phyloP scores from a whole-genome alignment of 2,329 filamentous ascomycete genomes.

The Massarina eburnea region DNA sequence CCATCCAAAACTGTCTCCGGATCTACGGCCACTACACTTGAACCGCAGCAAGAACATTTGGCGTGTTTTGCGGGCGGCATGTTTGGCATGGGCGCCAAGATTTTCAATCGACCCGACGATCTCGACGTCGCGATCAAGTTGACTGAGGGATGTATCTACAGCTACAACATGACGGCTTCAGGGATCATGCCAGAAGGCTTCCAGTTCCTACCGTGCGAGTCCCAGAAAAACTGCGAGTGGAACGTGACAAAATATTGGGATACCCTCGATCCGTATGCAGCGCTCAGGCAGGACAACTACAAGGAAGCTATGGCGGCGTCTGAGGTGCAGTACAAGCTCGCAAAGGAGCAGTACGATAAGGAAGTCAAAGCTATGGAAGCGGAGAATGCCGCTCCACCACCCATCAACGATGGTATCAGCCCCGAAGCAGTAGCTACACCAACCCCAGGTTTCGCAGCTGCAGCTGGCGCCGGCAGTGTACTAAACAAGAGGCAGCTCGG shows the following conservation, averaged over 20 bases:
- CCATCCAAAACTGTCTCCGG: constrained; percentile 28
- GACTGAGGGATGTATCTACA: constrained; percentile 65
- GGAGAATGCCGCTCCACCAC: constrained; percentile 14
- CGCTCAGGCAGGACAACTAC: constrained; percentile 28
- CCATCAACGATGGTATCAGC: not conserved
- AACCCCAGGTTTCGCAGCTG: too few species aligned
- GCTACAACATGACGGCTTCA: constrained; percentile 58
- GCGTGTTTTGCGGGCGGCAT: constrained; percentile 72
- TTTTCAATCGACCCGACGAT: constrained; percentile 59
- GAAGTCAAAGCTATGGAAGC: constrained; percentile 28
- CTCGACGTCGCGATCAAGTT: constrained; percentile 60
- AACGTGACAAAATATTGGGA: constrained; percentile 49
- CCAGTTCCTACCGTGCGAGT: constrained; percentile 52
- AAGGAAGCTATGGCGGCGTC: constrained; percentile 39
- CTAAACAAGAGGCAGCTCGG: constrained; percentile 2
- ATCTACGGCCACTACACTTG: constrained; percentile 18
- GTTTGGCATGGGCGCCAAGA: constrained; percentile 66
- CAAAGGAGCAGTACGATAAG: constrained; percentile 32
- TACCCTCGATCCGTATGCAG: constrained; percentile 40
- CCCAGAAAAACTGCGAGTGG: constrained; percentile 45
- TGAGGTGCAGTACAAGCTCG: constrained; percentile 34
- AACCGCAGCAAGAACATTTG: constrained; percentile 59
- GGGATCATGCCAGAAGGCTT: constrained; percentile 66
- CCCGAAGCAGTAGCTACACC: too few species aligned
- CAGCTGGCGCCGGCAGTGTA: not conserved